phyloP scores from a whole-genome alignment of 202 grass and related monocot genomes.

The Carex arenaria region DNA sequence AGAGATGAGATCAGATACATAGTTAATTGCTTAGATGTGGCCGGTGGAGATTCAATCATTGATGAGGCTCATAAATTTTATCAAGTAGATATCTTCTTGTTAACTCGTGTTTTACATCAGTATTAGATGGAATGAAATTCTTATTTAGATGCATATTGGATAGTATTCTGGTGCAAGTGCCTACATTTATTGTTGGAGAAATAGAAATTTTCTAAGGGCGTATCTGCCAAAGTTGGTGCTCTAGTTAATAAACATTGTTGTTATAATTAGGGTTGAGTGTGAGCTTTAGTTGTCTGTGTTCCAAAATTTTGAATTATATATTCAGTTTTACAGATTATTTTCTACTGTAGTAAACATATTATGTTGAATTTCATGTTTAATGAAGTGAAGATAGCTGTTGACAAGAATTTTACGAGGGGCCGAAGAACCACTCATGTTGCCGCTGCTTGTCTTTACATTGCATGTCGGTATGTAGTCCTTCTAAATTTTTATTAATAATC shows the following conservation, averaged over 20 bases:
- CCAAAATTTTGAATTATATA: background rate
- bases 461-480: slow-evolving; percentile 51
- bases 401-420: slow-evolving; percentile 84
- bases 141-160: background rate
- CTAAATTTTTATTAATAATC: background rate
- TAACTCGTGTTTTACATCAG: slow-evolving; percentile 3
- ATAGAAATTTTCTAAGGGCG: background rate
- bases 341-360: background rate
- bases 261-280: background rate
- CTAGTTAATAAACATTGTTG: background rate
- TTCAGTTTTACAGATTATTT: slow-evolving; percentile 15
- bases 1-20: slow-evolving; percentile 76
- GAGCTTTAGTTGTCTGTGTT: background rate
- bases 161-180: background rate
- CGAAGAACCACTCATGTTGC: slow-evolving; percentile 78
- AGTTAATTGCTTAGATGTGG: slow-evolving; percentile 51
- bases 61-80: slow-evolving; percentile 62
- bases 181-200: background rate
- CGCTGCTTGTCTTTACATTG: slow-evolving; percentile 93
- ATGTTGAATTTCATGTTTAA: slow-evolving; percentile 29
- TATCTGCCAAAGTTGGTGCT: background rate
- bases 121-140: background rate
- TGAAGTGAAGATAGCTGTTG: slow-evolving; percentile 73
- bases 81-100: slow-evolving; percentile 35
- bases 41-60: slow-evolving; percentile 74